A percentile compares a stretch with the other conserved stretches of the same genome.
These are phyloP conservation scores for Phytophthora chlamydospora DNA, from an alignment of 352 stramenopile species.

Conservation along the genomic window DNA sequence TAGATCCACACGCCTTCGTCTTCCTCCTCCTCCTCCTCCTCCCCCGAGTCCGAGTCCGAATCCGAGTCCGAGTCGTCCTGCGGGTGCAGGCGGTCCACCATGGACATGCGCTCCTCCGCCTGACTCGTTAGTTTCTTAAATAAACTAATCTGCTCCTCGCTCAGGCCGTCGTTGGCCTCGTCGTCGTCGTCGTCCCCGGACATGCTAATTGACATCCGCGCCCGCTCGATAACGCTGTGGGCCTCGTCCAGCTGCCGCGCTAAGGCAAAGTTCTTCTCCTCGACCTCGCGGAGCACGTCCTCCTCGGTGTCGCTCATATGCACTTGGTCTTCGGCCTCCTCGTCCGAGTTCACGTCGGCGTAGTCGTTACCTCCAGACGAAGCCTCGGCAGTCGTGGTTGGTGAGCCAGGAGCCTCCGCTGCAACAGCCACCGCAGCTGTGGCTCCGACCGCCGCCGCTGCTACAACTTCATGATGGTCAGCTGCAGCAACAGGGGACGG, in stretches of 20 bases:
- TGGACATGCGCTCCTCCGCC: constrained; percentile 85
- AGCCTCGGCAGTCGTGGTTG: constrained; percentile 39
- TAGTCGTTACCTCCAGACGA: constrained; percentile 69
- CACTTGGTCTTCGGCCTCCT: constrained; percentile 83
- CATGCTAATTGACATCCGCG: constrained; percentile 89
- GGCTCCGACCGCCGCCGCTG: constrained; percentile 16
- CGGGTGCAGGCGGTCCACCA: constrained; percentile 80
- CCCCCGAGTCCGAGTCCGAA: constrained; percentile 68
- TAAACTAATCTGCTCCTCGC: constrained; percentile 89
- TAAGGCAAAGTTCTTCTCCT: constrained; percentile 88
- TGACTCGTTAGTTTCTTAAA: constrained; percentile 92
- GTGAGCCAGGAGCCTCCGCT: constrained; percentile 32
- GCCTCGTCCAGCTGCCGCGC: constrained; percentile 82
- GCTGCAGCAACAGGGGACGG: constrained; percentile 28
- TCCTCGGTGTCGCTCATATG: constrained; percentile 71
- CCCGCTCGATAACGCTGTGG: constrained; percentile 84
- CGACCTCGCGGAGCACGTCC: constrained; percentile 72
- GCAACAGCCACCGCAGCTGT: constrained; percentile 6
- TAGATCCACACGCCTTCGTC: constrained; percentile 90
- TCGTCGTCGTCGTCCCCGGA: constrained; percentile 77
- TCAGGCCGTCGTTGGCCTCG: constrained; percentile 60
- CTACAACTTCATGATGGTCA: constrained; percentile 16
- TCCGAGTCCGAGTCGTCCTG: constrained; percentile 83
- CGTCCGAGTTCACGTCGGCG: constrained; percentile 79
- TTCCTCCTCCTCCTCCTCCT: constrained; percentile 62